A percentile compares a stretch with the other conserved stretches of the same genome.
These are phyloP conservation scores for Tephrocybe rancida DNA, from an alignment of 768 basidiomycete genomes.

Conservation along the genomic window DNA sequence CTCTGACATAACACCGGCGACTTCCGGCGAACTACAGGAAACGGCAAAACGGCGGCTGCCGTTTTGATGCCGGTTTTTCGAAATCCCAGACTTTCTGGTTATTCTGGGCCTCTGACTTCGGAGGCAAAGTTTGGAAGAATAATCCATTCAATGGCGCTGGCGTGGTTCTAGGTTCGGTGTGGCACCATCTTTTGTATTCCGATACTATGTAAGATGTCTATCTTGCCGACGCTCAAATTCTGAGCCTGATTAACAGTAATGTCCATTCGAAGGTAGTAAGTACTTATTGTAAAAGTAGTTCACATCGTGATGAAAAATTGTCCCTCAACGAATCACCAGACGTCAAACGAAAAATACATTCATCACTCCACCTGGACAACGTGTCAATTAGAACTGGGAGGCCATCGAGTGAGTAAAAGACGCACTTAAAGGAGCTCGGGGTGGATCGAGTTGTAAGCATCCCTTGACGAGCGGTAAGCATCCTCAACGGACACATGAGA, in stretches of 20 bases:
- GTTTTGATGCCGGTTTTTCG: no score
- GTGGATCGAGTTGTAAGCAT: slow-evolving; percentile 21
- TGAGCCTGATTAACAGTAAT: not conserved
- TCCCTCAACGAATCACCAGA: slow-evolving; percentile 15
- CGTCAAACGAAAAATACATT: slow-evolving; percentile 5
- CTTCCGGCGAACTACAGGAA: no score
- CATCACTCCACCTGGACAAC: not conserved
- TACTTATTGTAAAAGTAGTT: slow-evolving; percentile 7
- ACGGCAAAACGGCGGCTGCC: no score
- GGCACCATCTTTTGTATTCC: no score
- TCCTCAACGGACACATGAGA: slow-evolving; percentile 31
- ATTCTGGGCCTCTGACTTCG: no score
- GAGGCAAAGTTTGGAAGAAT: no score
- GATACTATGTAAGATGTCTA: not conserved
- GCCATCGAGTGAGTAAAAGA: not conserved
- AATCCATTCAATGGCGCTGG: no score
- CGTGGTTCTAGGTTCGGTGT: no score
- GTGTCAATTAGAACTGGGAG: no score
- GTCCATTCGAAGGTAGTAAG: not conserved
- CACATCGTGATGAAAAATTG: slow-evolving; percentile 13
- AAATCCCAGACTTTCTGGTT: no score
- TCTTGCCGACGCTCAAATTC: not conserved
- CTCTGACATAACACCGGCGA: no score
- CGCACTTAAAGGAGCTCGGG: slow-evolving; percentile 15
- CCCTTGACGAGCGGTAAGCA: slow-evolving; percentile 33